Evolutionary conservation across 2,329 filamentous ascomycete species (phyloP).

Genomic region (Penicillium sp.): DNA sequence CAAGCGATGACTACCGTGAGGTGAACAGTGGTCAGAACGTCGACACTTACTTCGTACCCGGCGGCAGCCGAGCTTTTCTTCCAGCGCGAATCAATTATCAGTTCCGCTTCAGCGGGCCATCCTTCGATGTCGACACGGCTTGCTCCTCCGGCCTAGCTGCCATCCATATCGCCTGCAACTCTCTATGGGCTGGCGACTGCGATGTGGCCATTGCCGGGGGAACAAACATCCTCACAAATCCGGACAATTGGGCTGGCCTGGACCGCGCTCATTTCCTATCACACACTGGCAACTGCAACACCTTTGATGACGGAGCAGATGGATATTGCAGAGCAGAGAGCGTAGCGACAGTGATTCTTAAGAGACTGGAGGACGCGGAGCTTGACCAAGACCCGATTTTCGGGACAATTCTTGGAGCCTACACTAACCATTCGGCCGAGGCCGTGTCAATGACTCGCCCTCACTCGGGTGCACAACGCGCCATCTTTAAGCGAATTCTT

Average conservation of each 20-base stretch:
- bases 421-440: conserved; percentile 80
- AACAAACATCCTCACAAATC: conserved; percentile 76
- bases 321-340: conserved; percentile 83
- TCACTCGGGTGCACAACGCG: conserved; percentile 61
- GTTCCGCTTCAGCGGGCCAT: conserved; percentile 76
- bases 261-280: conserved; percentile 79
- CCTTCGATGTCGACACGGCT: conserved; percentile 75
- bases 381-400: conserved; percentile 72
- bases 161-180: conserved; percentile 73
- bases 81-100: conserved; percentile 59
- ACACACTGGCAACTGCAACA: conserved; percentile 76
- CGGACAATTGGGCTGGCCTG: conserved; percentile 77
- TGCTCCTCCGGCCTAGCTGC: conserved; percentile 76
- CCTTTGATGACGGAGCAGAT: conserved; percentile 79
- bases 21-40: conserved; percentile 75
- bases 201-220: conserved; percentile 83
- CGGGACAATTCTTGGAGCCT: conserved; percentile 74
- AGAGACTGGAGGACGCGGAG: conserved; percentile 78
- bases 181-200: conserved; percentile 75
- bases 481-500: not conserved
- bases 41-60: conserved; percentile 71
- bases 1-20: conserved; percentile 77
- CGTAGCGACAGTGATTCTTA: conserved; percentile 75
- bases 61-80: conserved; percentile 60
- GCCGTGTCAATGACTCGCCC: conserved; percentile 83